Conservation (phyloP, 106 monocot genomes). For the Dendrobium chrysotoxum region DNA sequence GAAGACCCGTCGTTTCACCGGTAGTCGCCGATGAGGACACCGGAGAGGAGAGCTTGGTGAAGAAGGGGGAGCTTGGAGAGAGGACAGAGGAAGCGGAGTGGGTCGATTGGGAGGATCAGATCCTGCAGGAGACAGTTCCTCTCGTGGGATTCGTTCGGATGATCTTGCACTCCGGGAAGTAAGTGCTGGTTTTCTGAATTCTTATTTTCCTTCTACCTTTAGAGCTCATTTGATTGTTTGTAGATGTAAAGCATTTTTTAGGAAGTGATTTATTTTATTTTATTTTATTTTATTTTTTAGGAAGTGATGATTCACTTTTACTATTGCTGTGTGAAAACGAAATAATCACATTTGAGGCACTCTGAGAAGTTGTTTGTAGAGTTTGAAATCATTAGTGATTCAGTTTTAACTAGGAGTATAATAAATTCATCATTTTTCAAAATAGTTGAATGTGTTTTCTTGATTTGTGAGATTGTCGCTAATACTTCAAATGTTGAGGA, state of each 20-base stretch:
- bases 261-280: too few species aligned
- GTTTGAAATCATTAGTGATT: too few species aligned
- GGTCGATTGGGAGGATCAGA: slow-evolving; percentile 85
- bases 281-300: not conserved
- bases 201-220: not conserved
- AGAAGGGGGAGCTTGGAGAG: not conserved
- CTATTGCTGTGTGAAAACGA: too few species aligned
- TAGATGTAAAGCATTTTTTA: not conserved
- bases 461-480: not conserved
- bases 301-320: too few species aligned
- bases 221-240: not conserved
- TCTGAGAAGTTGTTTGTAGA: too few species aligned
- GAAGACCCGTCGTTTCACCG: slow-evolving; percentile 5
- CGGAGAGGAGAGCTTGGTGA: slow-evolving; percentile 3
- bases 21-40: slow-evolving; percentile 10
- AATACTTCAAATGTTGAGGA: not conserved
- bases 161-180: slow-evolving; percentile 98
- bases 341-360: too few species aligned
- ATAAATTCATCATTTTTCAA: too few species aligned
- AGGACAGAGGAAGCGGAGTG: slow-evolving; percentile 29
- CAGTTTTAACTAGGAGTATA: too few species aligned
- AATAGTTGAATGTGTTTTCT: not conserved
- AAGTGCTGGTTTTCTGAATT: slow-evolving; percentile 12
- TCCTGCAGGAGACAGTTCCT: slow-evolving; percentile 89
- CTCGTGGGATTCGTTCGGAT: slow-evolving; percentile 89